Conservation (phyloP, 495 filamentous ascomycete genomes). For the Penicillium antarcticum region DNA sequence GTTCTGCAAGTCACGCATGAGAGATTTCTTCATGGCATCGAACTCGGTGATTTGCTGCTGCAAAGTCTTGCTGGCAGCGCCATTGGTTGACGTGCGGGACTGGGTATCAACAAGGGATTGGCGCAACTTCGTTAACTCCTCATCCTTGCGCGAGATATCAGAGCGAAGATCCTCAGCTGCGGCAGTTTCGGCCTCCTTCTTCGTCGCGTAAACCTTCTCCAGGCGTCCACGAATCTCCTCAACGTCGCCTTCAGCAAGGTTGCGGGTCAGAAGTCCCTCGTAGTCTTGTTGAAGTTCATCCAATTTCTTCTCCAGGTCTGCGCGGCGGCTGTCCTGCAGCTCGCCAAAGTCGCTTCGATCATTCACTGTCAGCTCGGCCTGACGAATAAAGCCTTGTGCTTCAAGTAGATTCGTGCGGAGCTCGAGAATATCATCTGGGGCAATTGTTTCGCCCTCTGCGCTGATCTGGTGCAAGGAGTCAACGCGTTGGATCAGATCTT, state of each 20-base stretch:
- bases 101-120: conserved; percentile 71
- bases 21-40: conserved; percentile 98
- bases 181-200: conserved; percentile 66
- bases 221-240: conserved; percentile 79
- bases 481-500: conserved; percentile 74
- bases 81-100: conserved; percentile 59
- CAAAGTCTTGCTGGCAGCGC: conserved; percentile 83
- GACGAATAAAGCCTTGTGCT: conserved; percentile 87
- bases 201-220: conserved; percentile 69
- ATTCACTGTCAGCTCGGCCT: conserved; percentile 80
- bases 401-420: conserved; percentile 77
- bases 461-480: conserved; percentile 75
- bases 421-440: conserved; percentile 74
- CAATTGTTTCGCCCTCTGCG: conserved; percentile 70
- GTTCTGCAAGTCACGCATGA: conserved; percentile 98
- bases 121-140: conserved; percentile 75
- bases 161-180: conserved; percentile 68
- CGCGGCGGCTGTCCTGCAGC: conserved; percentile 60
- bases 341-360: conserved; percentile 60
- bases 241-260: conserved; percentile 71
- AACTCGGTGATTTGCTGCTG: conserved; percentile 98
- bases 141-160: conserved; percentile 65
- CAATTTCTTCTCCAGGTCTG: conserved; percentile 71
- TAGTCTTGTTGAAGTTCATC: conserved; percentile 74
- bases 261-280: conserved; percentile 75